Conservation (phyloP, 2,329 filamentous ascomycete species). For the Lecanicillium sp. region DNA sequence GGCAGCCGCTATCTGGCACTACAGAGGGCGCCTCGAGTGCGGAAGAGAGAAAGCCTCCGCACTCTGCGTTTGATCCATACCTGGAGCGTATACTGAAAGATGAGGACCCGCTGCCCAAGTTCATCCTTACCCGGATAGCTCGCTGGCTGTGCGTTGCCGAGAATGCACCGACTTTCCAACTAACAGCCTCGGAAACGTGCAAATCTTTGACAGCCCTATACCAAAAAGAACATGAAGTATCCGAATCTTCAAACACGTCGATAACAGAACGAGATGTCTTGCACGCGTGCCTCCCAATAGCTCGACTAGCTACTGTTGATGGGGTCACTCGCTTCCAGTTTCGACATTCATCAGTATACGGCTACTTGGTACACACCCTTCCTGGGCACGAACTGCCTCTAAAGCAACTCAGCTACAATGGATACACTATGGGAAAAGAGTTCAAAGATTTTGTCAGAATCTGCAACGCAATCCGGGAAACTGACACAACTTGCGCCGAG, state of each 20-base stretch:
- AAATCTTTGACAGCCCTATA: neutral
- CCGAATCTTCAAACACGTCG: neutral
- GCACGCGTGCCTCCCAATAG: slow-evolving; percentile 1
- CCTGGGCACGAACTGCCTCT: neutral
- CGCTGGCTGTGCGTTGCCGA: slow-evolving; percentile 1
- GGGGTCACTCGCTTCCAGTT: neutral
- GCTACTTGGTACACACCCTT: neutral
- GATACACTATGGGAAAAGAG: slow-evolving; percentile 2
- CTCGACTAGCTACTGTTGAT: neutral
- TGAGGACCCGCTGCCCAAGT: neutral
- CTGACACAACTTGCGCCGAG: neutral
- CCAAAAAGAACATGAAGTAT: neutral
- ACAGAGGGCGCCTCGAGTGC: neutral
- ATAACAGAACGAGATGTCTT: neutral
- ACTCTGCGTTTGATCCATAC: slow-evolving; percentile 1
- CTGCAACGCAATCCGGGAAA: neutral
- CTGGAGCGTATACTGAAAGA: slow-evolving; percentile 6
- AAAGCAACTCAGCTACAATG: slow-evolving; percentile 2
- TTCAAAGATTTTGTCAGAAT: neutral
- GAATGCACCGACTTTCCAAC: neutral
- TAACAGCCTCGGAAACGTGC: neutral
- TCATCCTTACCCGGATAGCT: neutral
- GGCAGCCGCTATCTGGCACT: neutral
- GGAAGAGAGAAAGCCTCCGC: neutral
- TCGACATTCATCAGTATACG: slow-evolving; percentile 1